A percentile compares a stretch with the other conserved stretches of the same genome.
These are phyloP conservation scores for Paecilomyces sp. DNA, from an alignment of 2,329 filamentous ascomycete species.

Conservation along the genomic window DNA sequence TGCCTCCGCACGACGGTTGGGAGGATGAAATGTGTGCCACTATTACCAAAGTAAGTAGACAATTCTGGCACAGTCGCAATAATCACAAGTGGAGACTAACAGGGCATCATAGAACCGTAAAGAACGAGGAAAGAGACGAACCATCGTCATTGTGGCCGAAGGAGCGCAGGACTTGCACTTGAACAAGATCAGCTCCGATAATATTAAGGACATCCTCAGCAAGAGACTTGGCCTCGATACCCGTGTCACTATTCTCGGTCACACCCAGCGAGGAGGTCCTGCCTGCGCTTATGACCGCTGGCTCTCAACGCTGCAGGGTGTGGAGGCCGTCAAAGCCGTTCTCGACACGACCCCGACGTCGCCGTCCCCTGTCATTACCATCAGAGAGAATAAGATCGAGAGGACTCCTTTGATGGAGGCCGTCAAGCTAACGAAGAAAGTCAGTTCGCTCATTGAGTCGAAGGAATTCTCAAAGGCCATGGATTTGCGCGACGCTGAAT, in stretches of 20 bases:
- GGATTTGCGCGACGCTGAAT: conserved; percentile 83
- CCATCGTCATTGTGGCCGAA: conserved; percentile 95
- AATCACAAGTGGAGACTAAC: conserved; percentile 7
- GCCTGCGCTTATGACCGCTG: conserved; percentile 93
- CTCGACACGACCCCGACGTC: conserved; percentile 83
- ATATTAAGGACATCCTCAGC: conserved; percentile 84
- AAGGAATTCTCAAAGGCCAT: conserved; percentile 87
- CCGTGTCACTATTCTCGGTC: conserved; percentile 86
- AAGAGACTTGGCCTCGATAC: conserved; percentile 78
- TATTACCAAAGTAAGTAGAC: conserved; percentile 57
- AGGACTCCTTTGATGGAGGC: conserved; percentile 84
- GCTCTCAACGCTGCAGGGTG: conserved; percentile 85
- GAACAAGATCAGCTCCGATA: conserved; percentile 70
- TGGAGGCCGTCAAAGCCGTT: conserved; percentile 88
- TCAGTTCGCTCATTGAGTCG: conserved; percentile 70
- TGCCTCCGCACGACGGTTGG: conserved; percentile 82
- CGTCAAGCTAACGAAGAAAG: conserved; percentile 76
- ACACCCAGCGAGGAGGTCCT: conserved; percentile 91
- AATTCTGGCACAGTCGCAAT: neutral
- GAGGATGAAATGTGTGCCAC: conserved; percentile 77
- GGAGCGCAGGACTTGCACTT: conserved; percentile 81
- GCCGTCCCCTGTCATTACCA: conserved; percentile 88
- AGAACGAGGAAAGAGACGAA: conserved; percentile 82
- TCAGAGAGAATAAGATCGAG: conserved; percentile 96
- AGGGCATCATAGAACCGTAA: conserved; percentile 60